Conservation (phyloP, 2,329 filamentous ascomycete species). For the Fusarium oxysporum region DNA sequence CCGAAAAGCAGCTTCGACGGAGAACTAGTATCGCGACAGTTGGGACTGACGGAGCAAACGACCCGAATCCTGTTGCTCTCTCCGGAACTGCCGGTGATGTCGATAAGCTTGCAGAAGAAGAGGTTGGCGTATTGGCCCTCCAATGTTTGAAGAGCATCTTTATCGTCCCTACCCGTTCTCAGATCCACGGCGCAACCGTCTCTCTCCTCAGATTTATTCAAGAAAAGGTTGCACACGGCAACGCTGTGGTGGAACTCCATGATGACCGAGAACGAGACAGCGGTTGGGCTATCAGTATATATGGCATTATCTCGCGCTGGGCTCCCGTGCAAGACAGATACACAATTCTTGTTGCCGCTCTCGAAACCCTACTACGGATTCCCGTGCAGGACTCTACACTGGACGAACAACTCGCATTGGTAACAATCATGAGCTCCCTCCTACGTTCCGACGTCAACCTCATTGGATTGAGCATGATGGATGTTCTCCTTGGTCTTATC, state of each 20-base stretch:
- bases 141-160: slow-evolving; percentile 91
- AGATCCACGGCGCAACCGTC: slow-evolving; percentile 81
- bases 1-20: slow-evolving; percentile 71
- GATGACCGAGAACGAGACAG: slow-evolving; percentile 57
- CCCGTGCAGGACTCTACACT: slow-evolving; percentile 78
- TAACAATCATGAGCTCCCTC: slow-evolving; percentile 83
- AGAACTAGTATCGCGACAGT: slow-evolving; percentile 85
- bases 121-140: slow-evolving; percentile 85
- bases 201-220: slow-evolving; percentile 81
- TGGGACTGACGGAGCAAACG: slow-evolving; percentile 67
- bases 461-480: slow-evolving; percentile 96
- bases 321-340: slow-evolving; percentile 95
- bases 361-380: slow-evolving; percentile 79
- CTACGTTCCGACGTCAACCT: slow-evolving; percentile 91
- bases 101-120: slow-evolving; percentile 89
- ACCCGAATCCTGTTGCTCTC: slow-evolving; percentile 77
- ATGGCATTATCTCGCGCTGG: slow-evolving; percentile 85
- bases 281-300: slow-evolving; percentile 86
- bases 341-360: slow-evolving; percentile 83
- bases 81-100: slow-evolving; percentile 86
- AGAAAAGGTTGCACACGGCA: slow-evolving; percentile 64
- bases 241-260: slow-evolving; percentile 64
- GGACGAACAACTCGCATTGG: slow-evolving; percentile 78
- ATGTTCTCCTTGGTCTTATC: slow-evolving; percentile 86
- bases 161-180: slow-evolving; percentile 80